Conservation (phyloP, 1,284 basidiomycete species). For the Cryptococcus wingfieldii region DNA sequence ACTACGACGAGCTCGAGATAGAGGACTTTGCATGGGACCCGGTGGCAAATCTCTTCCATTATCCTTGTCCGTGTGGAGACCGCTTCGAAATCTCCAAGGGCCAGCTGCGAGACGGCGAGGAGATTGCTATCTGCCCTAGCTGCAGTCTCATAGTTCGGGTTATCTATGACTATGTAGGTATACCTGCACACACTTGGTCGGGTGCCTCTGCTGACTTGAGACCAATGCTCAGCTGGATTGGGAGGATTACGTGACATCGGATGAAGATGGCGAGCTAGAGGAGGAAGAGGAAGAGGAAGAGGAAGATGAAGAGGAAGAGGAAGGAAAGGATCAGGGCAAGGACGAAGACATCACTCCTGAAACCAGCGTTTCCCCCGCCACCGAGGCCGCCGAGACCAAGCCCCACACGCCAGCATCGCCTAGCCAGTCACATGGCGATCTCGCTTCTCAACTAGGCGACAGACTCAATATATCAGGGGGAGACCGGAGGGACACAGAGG, state of each 20-base stretch:
- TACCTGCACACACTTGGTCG: neutral
- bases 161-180: conserved; percentile 86
- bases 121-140: conserved; percentile 95
- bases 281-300: conserved; percentile 28
- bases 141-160: conserved; percentile 91
- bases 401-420: too few species aligned
- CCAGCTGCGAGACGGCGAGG: conserved; percentile 86
- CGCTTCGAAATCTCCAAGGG: conserved; percentile 89
- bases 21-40: conserved; percentile 94
- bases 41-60: conserved; percentile 78
- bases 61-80: conserved; percentile 97
- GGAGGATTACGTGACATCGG: conserved; percentile 48
- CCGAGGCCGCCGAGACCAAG: too few species aligned
- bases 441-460: too few species aligned
- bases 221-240: conserved; percentile 42
- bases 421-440: too few species aligned
- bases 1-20: conserved; percentile 65
- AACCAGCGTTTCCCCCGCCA: too few species aligned
- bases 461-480: too few species aligned
- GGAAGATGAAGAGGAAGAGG: neutral
- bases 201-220: neutral
- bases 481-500: too few species aligned
- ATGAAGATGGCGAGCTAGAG: conserved; percentile 32
- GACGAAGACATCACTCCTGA: neutral
- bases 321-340: neutral